A percentile compares a stretch with the other conserved stretches of the same genome.
These are phyloP conservation scores for Xanthoconium separans DNA, from an alignment of 1,284 basidiomycete species.

Conservation along the genomic window DNA sequence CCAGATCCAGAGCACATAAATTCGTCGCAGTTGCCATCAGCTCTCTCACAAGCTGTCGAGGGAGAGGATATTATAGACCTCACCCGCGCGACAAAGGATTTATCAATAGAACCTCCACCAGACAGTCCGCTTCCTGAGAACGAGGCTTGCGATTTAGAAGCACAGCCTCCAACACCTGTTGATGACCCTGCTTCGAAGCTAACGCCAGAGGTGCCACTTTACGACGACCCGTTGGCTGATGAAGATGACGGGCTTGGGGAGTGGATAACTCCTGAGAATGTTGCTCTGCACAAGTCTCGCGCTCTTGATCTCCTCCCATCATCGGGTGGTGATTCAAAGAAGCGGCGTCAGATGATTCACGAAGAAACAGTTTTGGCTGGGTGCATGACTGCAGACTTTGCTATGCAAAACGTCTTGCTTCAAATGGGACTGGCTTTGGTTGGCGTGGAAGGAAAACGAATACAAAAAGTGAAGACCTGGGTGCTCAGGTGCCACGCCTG, in stretches of 20 bases:
- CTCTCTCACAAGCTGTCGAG: neutral
- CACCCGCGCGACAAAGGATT: slow-evolving; percentile 1
- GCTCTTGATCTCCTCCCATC: slow-evolving; percentile 79
- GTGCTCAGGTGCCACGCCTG: slow-evolving; percentile 97
- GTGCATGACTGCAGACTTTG: slow-evolving; percentile 98
- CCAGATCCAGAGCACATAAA: slow-evolving; percentile 1
- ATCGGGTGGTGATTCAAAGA: slow-evolving; percentile 33
- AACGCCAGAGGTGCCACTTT: slow-evolving; percentile 39
- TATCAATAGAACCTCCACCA: slow-evolving; percentile 12
- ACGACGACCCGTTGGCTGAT: slow-evolving; percentile 66
- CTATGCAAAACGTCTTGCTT: slow-evolving; percentile 97
- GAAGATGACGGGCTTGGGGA: slow-evolving; percentile 87
- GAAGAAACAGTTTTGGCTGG: slow-evolving; percentile 61
- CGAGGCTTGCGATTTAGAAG: neutral
- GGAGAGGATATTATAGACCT: slow-evolving; percentile 11
- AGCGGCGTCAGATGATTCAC: slow-evolving; percentile 40
- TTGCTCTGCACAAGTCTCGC: slow-evolving; percentile 84
- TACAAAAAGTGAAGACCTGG: slow-evolving; percentile 93
- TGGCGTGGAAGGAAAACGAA: slow-evolving; percentile 89
- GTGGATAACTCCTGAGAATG: slow-evolving; percentile 96
- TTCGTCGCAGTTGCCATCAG: slow-evolving; percentile 1
- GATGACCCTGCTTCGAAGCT: slow-evolving; percentile 4
- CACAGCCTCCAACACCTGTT: slow-evolving; percentile 5
- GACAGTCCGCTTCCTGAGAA: slow-evolving; percentile 1
- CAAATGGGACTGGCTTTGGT: slow-evolving; percentile 94